Evolutionary conservation across 1,284 basidiomycete species (phyloP).

Genomic region (Puccinia horiana): DNA sequence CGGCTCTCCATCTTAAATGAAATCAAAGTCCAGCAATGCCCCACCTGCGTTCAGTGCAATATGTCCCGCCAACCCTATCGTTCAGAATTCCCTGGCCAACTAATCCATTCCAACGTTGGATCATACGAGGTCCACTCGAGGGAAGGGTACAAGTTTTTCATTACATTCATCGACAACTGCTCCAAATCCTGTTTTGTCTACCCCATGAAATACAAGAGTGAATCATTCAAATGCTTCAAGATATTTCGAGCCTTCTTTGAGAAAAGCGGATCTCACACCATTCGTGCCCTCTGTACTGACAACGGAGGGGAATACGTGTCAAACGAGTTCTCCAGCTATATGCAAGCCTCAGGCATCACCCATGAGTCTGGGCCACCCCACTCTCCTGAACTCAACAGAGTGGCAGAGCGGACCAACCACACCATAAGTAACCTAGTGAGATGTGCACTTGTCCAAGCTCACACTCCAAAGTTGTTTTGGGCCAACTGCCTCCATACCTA

Average conservation of each 20-base stretch:
- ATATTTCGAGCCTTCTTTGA: no score
- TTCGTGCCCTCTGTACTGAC: no score
- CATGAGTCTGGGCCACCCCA: slow-evolving; percentile 37
- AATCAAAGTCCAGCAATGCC: background rate
- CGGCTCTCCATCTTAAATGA: background rate
- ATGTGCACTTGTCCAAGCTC: background rate
- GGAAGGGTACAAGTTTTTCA: slow-evolving; percentile 55
- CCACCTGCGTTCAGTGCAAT: background rate
- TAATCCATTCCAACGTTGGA: background rate
- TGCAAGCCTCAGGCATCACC: slow-evolving; percentile 38
- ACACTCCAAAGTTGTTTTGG: background rate
- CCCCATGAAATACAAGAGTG: background rate
- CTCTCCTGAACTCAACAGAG: slow-evolving; percentile 55
- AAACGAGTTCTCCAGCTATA: slow-evolving; percentile 11
- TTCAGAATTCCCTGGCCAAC: background rate
- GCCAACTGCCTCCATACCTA: background rate
- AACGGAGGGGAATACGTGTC: slow-evolving; percentile 49
- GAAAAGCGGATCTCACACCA: no score
- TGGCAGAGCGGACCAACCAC: slow-evolving; percentile 55
- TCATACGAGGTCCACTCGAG: no score
- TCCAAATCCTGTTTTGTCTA: slow-evolving; percentile 51
- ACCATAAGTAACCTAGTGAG: slow-evolving; percentile 50
- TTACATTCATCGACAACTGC: slow-evolving; percentile 55
- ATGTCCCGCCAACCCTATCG: background rate
- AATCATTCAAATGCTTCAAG: no score